A percentile compares a stretch with the other conserved stretches of the same genome.
Evolutionary conservation across 345 rosid genomes (phyloP).

Genomic region (Zanthoxylum bungeanum): DNA sequence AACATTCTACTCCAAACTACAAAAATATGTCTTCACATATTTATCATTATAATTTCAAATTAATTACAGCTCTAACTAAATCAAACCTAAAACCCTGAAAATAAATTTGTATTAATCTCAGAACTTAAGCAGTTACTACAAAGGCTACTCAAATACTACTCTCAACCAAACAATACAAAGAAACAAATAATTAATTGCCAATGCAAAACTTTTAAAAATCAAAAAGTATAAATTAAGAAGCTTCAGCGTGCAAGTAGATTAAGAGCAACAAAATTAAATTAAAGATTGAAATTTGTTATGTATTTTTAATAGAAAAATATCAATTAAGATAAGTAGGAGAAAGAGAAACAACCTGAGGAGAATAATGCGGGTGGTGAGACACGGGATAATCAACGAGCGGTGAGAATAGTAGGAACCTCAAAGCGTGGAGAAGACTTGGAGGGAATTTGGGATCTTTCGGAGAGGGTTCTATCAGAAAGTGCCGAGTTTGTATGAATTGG

Average conservation of each 20-base stretch:
- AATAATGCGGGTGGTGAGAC: conserved; percentile 11
- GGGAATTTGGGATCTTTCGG: conserved; percentile 20
- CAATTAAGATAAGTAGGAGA: conserved; percentile 21
- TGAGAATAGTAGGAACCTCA: neutral
- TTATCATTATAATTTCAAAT: neutral
- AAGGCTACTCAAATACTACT: neutral
- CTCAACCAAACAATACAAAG: neutral
- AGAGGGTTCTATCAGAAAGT: neutral
- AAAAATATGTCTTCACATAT: too few species aligned
- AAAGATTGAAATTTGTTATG: neutral
- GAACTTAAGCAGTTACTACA: neutral
- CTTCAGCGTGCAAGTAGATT: neutral
- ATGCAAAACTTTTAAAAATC: neutral
- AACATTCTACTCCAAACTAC: too few species aligned
- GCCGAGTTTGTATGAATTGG: neutral
- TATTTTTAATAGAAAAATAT: neutral
- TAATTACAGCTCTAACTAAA: neutral
- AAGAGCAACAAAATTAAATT: neutral
- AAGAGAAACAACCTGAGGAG: conserved; percentile 9
- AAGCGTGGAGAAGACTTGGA: neutral
- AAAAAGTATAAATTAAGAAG: neutral
- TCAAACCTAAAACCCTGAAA: neutral
- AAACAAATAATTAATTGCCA: neutral
- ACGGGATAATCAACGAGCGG: conserved; percentile 12
- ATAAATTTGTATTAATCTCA: neutral